phyloP scores from a whole-genome alignment of 208 protist genomes.

The Crithidia bombi region DNA sequence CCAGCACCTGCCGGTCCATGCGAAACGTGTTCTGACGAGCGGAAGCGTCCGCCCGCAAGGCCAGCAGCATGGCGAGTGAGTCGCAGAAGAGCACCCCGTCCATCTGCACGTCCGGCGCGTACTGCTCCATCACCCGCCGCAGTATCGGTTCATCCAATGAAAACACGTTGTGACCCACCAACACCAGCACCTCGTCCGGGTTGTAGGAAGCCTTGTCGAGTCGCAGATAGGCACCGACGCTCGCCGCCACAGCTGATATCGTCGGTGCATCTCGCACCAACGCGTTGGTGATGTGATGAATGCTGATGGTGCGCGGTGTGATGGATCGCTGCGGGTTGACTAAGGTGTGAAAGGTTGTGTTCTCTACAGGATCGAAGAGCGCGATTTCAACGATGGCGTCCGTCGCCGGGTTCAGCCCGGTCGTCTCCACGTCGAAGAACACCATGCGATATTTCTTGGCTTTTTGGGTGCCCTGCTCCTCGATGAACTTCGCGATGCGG shows the following conservation, averaged over 20 bases:
- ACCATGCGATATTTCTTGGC: conserved; percentile 52
- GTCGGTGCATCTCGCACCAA: conserved; percentile 66
- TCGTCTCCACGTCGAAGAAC: conserved; percentile 89
- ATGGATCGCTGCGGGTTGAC: conserved; percentile 77
- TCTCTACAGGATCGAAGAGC: conserved; percentile 83
- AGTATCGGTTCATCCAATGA: conserved; percentile 86
- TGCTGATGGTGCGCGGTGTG: conserved; percentile 58
- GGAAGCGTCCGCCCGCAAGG: conserved; percentile 11
- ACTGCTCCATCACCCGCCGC: conserved; percentile 57
- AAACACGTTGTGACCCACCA: conserved; percentile 90
- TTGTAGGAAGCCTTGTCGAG: conserved; percentile 45
- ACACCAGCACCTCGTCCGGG: conserved; percentile 63
- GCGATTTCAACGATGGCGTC: conserved; percentile 88
- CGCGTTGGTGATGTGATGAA: conserved; percentile 88
- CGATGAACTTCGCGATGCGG: conserved; percentile 47
- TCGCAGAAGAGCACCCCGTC: conserved; percentile 87
- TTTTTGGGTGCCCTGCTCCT: conserved; percentile 32
- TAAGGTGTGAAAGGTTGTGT: conserved; percentile 74
- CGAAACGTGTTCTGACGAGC: conserved; percentile 8
- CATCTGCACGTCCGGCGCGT: conserved; percentile 36
- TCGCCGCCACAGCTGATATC: conserved; percentile 53
- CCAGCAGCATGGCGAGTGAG: conserved; percentile 61
- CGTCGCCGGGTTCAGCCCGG: conserved; percentile 77
- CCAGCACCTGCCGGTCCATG: conserved; percentile 48
- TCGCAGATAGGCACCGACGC: conserved; percentile 71